phyloP scores from a whole-genome alignment of 495 filamentous ascomycete species.

The Xylaria curta region DNA sequence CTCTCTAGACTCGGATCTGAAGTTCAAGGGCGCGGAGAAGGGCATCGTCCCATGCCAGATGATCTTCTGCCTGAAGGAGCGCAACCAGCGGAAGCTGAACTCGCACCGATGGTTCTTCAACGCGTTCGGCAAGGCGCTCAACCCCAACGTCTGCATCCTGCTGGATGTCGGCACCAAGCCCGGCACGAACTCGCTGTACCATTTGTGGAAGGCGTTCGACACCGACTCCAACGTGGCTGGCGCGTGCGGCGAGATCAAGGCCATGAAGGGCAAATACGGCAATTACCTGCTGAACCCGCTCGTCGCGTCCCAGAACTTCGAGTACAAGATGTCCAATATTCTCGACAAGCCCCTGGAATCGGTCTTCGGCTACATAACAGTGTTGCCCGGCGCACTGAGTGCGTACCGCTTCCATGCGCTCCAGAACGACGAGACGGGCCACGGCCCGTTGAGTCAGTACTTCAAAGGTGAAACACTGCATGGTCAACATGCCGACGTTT shows the following conservation, averaged over 20 bases:
- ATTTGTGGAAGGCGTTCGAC: conserved; percentile 99
- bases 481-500: conserved; percentile 96
- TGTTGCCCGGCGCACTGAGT: conserved; percentile 90
- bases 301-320: conserved; percentile 97
- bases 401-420: conserved; percentile 97
- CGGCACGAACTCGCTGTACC: conserved; percentile 85
- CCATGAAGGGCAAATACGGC: conserved; percentile 86
- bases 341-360: conserved; percentile 96
- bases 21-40: conserved; percentile 99
- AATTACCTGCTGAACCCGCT: conserved; percentile 89
- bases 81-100: conserved; percentile 97
- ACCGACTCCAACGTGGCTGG: conserved; percentile 96
- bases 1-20: conserved; percentile 89
- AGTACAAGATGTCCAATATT: conserved; percentile 99
- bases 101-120: conserved; percentile 99
- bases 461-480: conserved; percentile 99
- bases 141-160: conserved; percentile 95
- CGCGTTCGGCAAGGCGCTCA: conserved; percentile 90
- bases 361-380: conserved; percentile 98
- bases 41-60: conserved; percentile 99
- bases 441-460: conserved; percentile 96
- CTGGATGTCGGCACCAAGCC: conserved; percentile 96
- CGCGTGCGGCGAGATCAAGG: conserved; percentile 96
- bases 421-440: conserved; percentile 94
- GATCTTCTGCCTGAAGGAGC: conserved; percentile 98